phyloP scores from a whole-genome alignment of 345 rosid genomes.

The Bruguiera gymnorhiza region DNA sequence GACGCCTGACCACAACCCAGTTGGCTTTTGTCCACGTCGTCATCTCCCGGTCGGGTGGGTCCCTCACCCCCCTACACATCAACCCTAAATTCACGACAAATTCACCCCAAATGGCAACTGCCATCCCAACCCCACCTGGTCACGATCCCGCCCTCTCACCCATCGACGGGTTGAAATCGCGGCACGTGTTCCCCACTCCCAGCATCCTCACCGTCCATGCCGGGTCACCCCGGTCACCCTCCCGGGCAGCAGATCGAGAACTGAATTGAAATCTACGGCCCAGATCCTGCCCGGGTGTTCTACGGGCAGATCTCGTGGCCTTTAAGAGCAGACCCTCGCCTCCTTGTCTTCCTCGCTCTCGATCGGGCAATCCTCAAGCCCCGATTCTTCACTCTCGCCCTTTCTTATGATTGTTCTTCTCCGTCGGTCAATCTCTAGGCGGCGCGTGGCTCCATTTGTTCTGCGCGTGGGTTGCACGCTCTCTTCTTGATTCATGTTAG shows the following conservation, averaged over 20 bases:
- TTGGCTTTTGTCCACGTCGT: constrained; percentile 43
- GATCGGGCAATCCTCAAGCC: constrained; percentile 7
- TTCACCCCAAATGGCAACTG: constrained; percentile 42
- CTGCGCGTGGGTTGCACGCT: constrained; percentile 39
- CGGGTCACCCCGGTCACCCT: constrained; percentile 41
- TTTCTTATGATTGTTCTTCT: neutral
- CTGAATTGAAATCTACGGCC: constrained; percentile 16
- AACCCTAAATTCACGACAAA: constrained; percentile 47
- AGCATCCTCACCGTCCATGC: constrained; percentile 38
- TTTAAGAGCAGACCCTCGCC: constrained; percentile 45
- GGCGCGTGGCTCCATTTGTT: neutral
- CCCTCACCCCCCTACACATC: neutral
- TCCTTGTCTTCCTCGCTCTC: constrained; percentile 40
- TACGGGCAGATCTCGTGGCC: constrained; percentile 54
- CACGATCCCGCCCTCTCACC: neutral
- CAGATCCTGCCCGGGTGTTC: constrained; percentile 30
- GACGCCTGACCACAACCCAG: constrained; percentile 33
- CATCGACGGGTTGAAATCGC: constrained; percentile 6
- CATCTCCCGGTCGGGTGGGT: constrained; percentile 19
- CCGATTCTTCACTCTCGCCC: constrained; percentile 20
- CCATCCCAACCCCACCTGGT: neutral
- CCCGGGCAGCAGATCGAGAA: constrained; percentile 27
- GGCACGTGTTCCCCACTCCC: constrained; percentile 22
- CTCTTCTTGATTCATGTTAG: constrained; percentile 22
- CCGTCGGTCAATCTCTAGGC: neutral